Evolutionary conservation across 2,329 filamentous ascomycete genomes (phyloP), one percentile per base, ranked within the genome.

Genomic region (Paracorniculantispora psalliotae): DNA sequence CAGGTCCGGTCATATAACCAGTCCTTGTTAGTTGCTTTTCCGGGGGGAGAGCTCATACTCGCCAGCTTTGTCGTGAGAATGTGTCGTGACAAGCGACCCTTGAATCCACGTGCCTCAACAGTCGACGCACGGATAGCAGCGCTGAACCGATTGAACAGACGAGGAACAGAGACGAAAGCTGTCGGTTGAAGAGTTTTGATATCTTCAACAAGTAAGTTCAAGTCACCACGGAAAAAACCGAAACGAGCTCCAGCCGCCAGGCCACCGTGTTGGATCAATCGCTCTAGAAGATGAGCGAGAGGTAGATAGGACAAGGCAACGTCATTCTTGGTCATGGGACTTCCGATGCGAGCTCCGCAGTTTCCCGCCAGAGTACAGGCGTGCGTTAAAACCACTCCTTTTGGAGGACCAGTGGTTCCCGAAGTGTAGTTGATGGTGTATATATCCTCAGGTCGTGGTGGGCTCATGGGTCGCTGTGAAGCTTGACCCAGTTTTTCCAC

Each of bases 221-320:
- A 88, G 69, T 97, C 91, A 57, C 94, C 94, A 66, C 94, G 91
- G 82, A 97, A 99, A 74, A 93, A 99, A 12, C 93, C 94, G 66
- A 97, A 86, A 9, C 84, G 78, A 33, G 84, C 84, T 57, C 91
- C 92, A 55, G 84, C 81, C 67, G 88, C 84, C 15, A 97, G 78
- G 15, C 85, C 83, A 3, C 80, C 79, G 71, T 96, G 89, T 71
- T 99, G 94, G 43, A 87, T 79, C 65, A 97, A 80, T 58, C 94
- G 88, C 64, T 92, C 90, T 72, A 91, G 97, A 67, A 99, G 97
- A 71, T 99, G 94, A 10, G 94, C 94, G 41, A 97, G 78, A 0
- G 94, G 94, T 54, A 99, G 82, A 74, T 97, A 99, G 1, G 93
- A 97, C 59, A 91, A 83, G 65, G 88, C 79, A 2, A 87, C 76